Percentiles rank a stretch among this genome's conserved stretches.
These are phyloP conservation scores for Torulaspora globosa DNA, from an alignment of 1,139 yeast genomes.

Conservation along the genomic window DNA sequence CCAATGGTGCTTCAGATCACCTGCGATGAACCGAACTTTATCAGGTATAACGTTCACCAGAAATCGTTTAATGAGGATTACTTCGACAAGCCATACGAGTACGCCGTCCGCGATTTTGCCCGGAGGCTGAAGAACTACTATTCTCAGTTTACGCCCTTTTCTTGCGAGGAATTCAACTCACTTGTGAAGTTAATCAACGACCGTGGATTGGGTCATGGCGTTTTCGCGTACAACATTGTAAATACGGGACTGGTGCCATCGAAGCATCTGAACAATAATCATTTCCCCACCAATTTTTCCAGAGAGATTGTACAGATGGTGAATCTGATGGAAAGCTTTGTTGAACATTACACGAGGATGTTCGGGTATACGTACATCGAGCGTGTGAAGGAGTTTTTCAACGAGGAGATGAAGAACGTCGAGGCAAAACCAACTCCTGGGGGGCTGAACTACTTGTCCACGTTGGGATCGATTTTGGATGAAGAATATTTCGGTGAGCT, in stretches of 20 bases:
- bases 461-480: slow-evolving; percentile 12
- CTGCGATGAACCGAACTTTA: slow-evolving; percentile 43
- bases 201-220: slow-evolving; percentile 14
- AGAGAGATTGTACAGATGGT: slow-evolving; percentile 16
- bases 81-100: slow-evolving; percentile 44
- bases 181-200: slow-evolving; percentile 7
- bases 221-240: slow-evolving; percentile 24
- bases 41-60: slow-evolving; percentile 56
- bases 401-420: slow-evolving; percentile 11
- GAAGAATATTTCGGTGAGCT: slow-evolving; percentile 15
- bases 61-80: slow-evolving; percentile 59
- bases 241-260: slow-evolving; percentile 24
- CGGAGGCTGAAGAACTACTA: slow-evolving; percentile 53
- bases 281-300: slow-evolving; percentile 19
- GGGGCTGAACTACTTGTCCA: slow-evolving; percentile 11
- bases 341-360: slow-evolving; percentile 23
- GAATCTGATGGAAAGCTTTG: slow-evolving; percentile 20
- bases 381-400: slow-evolving; percentile 23
- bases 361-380: slow-evolving; percentile 28
- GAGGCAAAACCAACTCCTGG: slow-evolving; percentile 6
- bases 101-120: slow-evolving; percentile 59
- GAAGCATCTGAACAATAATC: slow-evolving; percentile 9
- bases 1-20: slow-evolving; percentile 44
- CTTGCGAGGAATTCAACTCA: slow-evolving; percentile 44
- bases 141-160: slow-evolving; percentile 54